Percentiles rank a stretch among this genome's conserved stretches.
These are phyloP conservation scores for Combretum micranthum DNA, from an alignment of 345 rosid species.

Conservation along the genomic window DNA sequence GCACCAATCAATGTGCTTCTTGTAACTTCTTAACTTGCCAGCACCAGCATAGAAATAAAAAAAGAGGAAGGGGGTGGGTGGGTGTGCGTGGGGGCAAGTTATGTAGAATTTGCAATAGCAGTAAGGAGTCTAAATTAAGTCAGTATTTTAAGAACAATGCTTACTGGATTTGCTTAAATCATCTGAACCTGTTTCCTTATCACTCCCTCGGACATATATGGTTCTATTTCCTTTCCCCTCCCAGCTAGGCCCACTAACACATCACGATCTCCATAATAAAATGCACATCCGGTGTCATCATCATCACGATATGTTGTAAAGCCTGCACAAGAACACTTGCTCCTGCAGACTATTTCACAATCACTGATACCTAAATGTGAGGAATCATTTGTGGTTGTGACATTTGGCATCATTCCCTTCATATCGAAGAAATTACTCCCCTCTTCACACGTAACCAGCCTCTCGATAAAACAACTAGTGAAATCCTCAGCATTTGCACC, in stretches of 20 bases:
- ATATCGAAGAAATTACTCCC: slow-evolving; percentile 5
- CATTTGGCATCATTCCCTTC: slow-evolving; percentile 1
- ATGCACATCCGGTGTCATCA: slow-evolving; percentile 6
- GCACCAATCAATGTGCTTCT: no score
- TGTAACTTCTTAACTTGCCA: no score
- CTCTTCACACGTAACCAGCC: not conserved
- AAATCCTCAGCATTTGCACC: not conserved
- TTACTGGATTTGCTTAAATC: not conserved
- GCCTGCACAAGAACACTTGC: slow-evolving; percentile 10
- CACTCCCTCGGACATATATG: slow-evolving; percentile 5
- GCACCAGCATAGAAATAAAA: no score
- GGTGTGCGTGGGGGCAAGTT: no score
- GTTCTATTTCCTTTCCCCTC: slow-evolving; percentile 10
- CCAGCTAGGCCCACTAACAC: not conserved
- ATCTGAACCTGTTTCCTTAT: not conserved
- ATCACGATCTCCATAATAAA: slow-evolving; percentile 5
- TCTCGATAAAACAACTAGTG: slow-evolving; percentile 1
- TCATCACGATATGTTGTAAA: slow-evolving; percentile 6
- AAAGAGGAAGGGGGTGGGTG: no score
- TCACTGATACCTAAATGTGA: slow-evolving; percentile 5
- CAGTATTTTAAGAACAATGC: not conserved
- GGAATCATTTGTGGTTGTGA: not conserved
- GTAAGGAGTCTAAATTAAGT: no score
- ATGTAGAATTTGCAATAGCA: no score
- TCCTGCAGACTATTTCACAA: slow-evolving; percentile 13